These are phyloP conservation scores for Aspergillus sp. DNA, from an alignment of 2,329 filamentous ascomycete genomes.

Conservation along the genomic window DNA sequence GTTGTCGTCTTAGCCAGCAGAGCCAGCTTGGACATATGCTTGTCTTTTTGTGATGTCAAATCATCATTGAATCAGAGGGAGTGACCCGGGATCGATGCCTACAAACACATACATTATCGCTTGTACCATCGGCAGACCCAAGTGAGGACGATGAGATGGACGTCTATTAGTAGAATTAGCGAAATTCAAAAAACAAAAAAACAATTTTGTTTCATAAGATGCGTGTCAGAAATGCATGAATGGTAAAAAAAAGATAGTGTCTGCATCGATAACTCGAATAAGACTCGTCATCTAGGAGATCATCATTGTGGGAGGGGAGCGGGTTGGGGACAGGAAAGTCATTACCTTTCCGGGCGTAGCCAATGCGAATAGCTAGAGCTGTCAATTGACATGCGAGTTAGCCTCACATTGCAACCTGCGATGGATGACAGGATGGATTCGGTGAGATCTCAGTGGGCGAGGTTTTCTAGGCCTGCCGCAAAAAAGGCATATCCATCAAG, in stretches of 20 bases:
- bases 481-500: constrained; percentile 83
- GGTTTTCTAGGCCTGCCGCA: constrained; percentile 99
- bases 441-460: constrained; percentile 77
- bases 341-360: constrained; percentile 14
- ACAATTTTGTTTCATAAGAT: constrained; percentile 11
- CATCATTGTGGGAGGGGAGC: constrained; percentile 40
- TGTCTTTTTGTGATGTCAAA: constrained; percentile 77
- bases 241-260: constrained; percentile 55
- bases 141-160: not conserved
- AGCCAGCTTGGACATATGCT: constrained; percentile 90
- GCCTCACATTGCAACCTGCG: constrained; percentile 22
- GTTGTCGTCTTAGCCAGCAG: constrained; percentile 50
- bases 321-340: not conserved
- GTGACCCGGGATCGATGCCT: constrained; percentile 16
- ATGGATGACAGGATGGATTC: constrained; percentile 19
- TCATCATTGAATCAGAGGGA: constrained; percentile 64
- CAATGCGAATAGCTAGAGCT: not conserved
- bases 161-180: constrained; percentile 17
- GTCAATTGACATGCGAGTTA: constrained; percentile 16
- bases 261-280: constrained; percentile 62
- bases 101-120: constrained; percentile 22
- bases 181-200: constrained; percentile 1
- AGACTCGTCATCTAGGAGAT: constrained; percentile 64
- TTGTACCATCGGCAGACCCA: not conserved
- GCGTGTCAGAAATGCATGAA: constrained; percentile 58